Base-by-base conservation (phyloP, 306 rosid species). In the Lathyrus oleraceus region DNA sequence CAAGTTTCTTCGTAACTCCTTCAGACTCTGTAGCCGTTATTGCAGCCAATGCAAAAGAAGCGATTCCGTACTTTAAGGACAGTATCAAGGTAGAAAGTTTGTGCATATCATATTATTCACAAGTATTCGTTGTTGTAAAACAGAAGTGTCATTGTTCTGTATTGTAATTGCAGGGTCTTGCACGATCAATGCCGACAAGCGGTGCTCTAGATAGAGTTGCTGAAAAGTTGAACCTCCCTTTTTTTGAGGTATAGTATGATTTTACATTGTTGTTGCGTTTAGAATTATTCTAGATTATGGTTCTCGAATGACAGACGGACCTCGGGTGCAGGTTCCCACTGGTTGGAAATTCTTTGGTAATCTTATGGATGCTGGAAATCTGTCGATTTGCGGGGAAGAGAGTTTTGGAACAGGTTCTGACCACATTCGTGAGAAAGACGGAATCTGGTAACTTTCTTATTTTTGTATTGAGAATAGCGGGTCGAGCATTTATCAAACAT, bases 281-380 rank as follows among this genome's bases (percentile, higher is more conserved):
- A 10, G n/a, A 58, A 40, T 28, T 45, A 56, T 48, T 71, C 23
- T 73, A 38, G 47, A 79, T 84, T 56, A 15, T 14, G 42, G 21
- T 69, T 73, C 45, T 80, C 53, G 56, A 36, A 25, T 70, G 80
- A 85, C 61, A 40, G 10, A 73, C 40, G 74, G 58, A 47, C 64
- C 67, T 44, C 61, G 42, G 45, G 14, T 75, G 70, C 85, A 91
- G 97, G 97, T 95, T 54, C 97, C 99, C 65, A 95, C 99, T 9
- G 99, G 97, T 17, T 95, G 99, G 97, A 95, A 95, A 69, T 95
- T 91, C 86, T 95, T 95, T 71, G 99, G 97, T 59, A 95, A 95
- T 84, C 97, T 95, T 66, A 95, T 91, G 99, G 99, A 95, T 85
- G 96, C 96, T 19, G 97, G 96, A 67, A 83, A 87, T 71, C 77